Evolutionary conservation across 352 stramenopile species (phyloP).

Genomic region (Ophiocytium majus): DNA sequence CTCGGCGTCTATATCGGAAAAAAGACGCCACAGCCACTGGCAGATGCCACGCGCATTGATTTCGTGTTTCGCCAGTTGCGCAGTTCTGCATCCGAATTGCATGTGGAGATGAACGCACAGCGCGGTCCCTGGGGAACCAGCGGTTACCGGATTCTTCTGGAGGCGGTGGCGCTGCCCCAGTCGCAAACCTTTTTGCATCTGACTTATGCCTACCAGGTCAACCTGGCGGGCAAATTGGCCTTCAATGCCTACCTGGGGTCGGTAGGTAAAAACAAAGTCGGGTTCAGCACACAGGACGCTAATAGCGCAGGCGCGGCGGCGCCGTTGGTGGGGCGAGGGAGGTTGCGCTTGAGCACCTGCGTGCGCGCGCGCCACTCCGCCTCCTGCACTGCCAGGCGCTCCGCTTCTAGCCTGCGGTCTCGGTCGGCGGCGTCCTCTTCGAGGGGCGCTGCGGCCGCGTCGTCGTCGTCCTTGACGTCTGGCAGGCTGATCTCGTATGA

Average conservation of each 20-base stretch:
- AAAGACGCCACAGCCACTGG: neutral
- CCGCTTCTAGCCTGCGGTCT: constrained; percentile 65
- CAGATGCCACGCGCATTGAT: neutral
- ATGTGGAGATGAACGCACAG: too few species aligned
- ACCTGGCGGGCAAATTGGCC: too few species aligned
- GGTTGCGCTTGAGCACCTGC: constrained; percentile 51
- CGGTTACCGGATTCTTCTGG: too few species aligned
- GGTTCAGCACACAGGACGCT: neutral
- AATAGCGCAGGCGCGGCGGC: neutral
- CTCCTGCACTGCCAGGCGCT: constrained; percentile 64
- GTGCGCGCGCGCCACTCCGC: constrained; percentile 61
- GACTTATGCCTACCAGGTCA: too few species aligned
- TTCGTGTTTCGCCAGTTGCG: neutral
- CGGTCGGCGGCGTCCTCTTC: constrained; percentile 77
- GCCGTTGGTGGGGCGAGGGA: constrained; percentile 59
- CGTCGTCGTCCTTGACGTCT: constrained; percentile 67
- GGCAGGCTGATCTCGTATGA: constrained; percentile 70
- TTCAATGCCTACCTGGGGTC: neutral
- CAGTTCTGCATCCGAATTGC: neutral
- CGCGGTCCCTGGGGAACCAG: too few species aligned
- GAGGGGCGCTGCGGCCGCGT: constrained; percentile 12
- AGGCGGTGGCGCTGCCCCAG: too few species aligned
- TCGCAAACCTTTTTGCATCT: too few species aligned
- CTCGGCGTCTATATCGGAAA: neutral
- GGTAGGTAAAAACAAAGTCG: neutral